These are phyloP conservation scores for Colletotrichum sp. DNA, from an alignment of 2,329 filamentous ascomycete genomes.

Conservation along the genomic window DNA sequence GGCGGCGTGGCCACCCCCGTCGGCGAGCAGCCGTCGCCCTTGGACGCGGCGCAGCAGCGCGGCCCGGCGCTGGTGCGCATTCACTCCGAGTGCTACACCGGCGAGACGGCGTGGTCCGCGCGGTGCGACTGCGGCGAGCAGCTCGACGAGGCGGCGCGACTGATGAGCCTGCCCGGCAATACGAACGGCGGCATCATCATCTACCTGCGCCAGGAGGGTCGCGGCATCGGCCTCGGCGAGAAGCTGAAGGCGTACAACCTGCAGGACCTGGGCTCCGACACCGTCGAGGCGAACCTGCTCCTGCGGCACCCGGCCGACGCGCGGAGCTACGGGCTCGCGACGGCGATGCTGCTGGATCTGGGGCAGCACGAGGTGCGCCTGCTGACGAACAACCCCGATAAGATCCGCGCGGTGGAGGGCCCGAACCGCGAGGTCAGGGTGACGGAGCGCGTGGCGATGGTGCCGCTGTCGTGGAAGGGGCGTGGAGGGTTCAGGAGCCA, in stretches of 20 bases:
- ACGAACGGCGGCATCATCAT: conserved; percentile 81
- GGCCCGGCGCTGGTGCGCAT: conserved; percentile 83
- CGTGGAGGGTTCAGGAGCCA: conserved; percentile 82
- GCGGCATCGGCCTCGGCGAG: conserved; percentile 91
- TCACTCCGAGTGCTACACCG: conserved; percentile 98
- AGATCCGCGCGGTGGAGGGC: conserved; percentile 92
- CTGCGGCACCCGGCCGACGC: conserved; percentile 94
- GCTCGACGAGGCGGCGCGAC: conserved; percentile 89
- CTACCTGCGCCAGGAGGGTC: conserved; percentile 93
- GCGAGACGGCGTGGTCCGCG: conserved; percentile 97
- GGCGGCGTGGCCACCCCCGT: too few species aligned
- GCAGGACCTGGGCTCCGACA: conserved; percentile 96
- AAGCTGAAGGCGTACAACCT: conserved; percentile 99
- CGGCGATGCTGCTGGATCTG: conserved; percentile 89
- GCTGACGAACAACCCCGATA: conserved; percentile 97
- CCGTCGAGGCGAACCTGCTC: conserved; percentile 92
- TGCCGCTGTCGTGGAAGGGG: conserved; percentile 91
- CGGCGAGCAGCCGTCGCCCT: too few species aligned
- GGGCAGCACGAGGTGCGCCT: conserved; percentile 80
- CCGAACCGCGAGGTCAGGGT: conserved; percentile 88
- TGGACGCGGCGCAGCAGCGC: background rate
- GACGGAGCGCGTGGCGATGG: conserved; percentile 91
- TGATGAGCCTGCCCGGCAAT: conserved; percentile 79
- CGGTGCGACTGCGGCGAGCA: conserved; percentile 98
- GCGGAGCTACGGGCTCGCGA: conserved; percentile 93